Percentiles rank a stretch among this genome's conserved stretches.
phyloP scores from a whole-genome alignment of 140 eudicot genomes.

The Anethum foeniculum region DNA sequence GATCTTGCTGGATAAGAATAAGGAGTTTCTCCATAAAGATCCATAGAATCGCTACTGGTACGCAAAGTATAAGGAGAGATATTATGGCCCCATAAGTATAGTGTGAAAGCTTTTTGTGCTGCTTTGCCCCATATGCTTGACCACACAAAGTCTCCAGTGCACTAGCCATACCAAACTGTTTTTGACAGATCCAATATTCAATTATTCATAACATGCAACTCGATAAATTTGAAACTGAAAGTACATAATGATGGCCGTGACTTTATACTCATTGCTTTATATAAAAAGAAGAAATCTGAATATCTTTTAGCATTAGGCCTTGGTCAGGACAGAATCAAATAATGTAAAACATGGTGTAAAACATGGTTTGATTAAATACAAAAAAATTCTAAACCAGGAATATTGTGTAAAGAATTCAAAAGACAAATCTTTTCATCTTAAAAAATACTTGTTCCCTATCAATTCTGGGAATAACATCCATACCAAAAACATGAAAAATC shows the following conservation, averaged over 20 bases:
- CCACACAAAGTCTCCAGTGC: conserved; percentile 12
- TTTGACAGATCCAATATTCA: not conserved
- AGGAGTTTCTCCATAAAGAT: conserved; percentile 5
- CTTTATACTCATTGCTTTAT: not conserved
- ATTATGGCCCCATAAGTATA: conserved; percentile 7
- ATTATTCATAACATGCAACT: not conserved
- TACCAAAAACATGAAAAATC: not conserved
- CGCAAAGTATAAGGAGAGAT: not conserved
- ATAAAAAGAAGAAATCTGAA: not conserved
- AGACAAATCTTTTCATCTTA: not conserved
- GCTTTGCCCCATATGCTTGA: conserved; percentile 9
- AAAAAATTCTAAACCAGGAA: not conserved
- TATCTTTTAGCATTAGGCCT: not conserved
- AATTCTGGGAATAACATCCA: not conserved
- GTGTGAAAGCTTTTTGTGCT: not conserved
- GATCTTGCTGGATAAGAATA: not conserved
- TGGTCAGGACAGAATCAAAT: not conserved
- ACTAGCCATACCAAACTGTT: conserved; percentile 10
- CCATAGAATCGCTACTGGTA: not conserved
- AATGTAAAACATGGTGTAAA: not conserved
- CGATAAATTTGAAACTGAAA: not conserved
- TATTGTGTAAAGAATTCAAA: not conserved
- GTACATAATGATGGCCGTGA: not conserved
- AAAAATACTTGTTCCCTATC: not conserved
- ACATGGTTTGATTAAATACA: not conserved